Evolutionary conservation across 225 moss, liverwort and hornwort species (phyloP).

Genomic region (Neckera pumila): DNA sequence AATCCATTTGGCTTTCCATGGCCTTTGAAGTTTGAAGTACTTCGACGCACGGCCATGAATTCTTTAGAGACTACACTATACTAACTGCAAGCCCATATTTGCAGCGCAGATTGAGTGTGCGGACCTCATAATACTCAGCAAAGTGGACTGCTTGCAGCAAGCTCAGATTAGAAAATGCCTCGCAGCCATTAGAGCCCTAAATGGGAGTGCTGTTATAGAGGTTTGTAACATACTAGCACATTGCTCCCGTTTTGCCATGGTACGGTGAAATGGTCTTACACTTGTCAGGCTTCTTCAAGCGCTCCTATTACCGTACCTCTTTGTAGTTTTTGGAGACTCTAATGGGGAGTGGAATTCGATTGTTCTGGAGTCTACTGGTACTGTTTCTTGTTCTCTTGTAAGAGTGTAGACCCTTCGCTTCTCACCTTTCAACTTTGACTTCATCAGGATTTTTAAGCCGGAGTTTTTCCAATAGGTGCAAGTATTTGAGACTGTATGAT

Average conservation of each 20-base stretch:
- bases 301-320: not conserved
- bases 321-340: not conserved
- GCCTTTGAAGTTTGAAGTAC: not conserved
- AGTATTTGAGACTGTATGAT: not conserved
- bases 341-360: not conserved
- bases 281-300: not conserved
- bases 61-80: not conserved
- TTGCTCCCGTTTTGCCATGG: not conserved
- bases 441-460: not conserved
- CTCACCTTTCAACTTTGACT: not conserved
- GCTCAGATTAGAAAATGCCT: constrained; percentile 34
- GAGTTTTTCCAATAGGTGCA: not conserved
- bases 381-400: not conserved
- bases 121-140: constrained; percentile 33
- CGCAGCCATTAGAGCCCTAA: constrained; percentile 34
- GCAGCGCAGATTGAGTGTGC: constrained; percentile 46
- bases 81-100: constrained; percentile 7
- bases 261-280: not conserved
- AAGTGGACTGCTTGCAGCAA: constrained; percentile 50
- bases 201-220: constrained; percentile 29
- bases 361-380: not conserved
- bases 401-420: not conserved
- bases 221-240: constrained; percentile 1
- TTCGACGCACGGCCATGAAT: not conserved
- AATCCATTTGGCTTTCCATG: not conserved